These are phyloP conservation scores for Panellus pusillus DNA, from an alignment of 768 basidiomycete genomes.

Conservation along the genomic window DNA sequence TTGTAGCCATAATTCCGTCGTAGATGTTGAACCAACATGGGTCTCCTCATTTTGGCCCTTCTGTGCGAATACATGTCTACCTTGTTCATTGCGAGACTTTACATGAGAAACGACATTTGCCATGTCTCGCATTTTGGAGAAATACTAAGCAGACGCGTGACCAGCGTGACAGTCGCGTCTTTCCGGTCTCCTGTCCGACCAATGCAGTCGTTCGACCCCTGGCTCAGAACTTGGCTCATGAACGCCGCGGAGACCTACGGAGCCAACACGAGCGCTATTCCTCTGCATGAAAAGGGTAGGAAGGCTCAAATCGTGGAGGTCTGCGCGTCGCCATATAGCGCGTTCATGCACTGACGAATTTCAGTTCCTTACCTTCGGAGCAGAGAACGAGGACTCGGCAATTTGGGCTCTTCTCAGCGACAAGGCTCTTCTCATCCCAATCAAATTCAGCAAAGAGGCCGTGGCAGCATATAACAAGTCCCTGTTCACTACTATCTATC, in stretches of 20 bases:
- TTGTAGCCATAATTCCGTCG: too few species aligned
- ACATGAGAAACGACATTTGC: too few species aligned
- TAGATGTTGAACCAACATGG: too few species aligned
- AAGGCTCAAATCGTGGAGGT: slow-evolving; percentile 65
- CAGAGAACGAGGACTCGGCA: slow-evolving; percentile 24
- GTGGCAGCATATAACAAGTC: slow-evolving; percentile 43
- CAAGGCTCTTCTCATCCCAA: slow-evolving; percentile 47
- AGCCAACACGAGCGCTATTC: slow-evolving; percentile 38
- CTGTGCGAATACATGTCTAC: too few species aligned
- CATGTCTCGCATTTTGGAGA: too few species aligned
- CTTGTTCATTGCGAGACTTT: too few species aligned
- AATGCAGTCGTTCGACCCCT: slow-evolving; percentile 36
- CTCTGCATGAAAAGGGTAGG: slow-evolving; percentile 37
- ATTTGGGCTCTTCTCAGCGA: slow-evolving; percentile 71
- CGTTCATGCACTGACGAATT: not conserved
- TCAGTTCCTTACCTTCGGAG: slow-evolving; percentile 4
- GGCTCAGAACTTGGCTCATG: slow-evolving; percentile 58
- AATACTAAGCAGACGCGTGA: too few species aligned
- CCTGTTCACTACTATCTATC: not conserved
- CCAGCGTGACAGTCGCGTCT: not conserved
- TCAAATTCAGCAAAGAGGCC: slow-evolving; percentile 56
- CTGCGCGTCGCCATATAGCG: slow-evolving; percentile 1
- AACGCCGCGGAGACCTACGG: slow-evolving; percentile 53
- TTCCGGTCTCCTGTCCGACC: slow-evolving; percentile 3
- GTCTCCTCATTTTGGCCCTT: too few species aligned